Evolutionary conservation across 2,329 filamentous ascomycete species (phyloP).

Genomic region (Aspergillus sp.): DNA sequence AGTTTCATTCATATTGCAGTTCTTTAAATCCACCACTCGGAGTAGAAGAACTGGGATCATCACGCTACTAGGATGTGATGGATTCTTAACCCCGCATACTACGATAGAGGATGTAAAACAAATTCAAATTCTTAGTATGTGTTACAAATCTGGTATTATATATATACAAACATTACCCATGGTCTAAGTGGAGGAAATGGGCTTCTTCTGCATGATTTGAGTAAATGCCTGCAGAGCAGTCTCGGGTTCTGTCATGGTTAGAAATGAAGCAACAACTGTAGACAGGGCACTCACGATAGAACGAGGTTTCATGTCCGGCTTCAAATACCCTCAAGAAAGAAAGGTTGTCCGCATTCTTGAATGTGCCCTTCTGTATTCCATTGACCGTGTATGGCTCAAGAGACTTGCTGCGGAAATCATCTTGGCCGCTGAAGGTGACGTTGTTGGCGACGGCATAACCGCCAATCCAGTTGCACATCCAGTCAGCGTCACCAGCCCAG

Average conservation of each 20-base stretch:
- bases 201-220: constrained; percentile 37
- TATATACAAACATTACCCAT: background rate
- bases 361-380: constrained; percentile 45
- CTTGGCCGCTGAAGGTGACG: constrained; percentile 38
- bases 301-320: constrained; percentile 48
- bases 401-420: constrained; percentile 36
- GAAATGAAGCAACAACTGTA: constrained; percentile 3
- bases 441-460: constrained; percentile 44
- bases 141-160: too few species aligned
- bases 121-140: too few species aligned
- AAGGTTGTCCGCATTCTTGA: constrained; percentile 48
- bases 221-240: constrained; percentile 44
- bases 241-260: constrained; percentile 30
- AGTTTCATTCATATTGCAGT: too few species aligned
- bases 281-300: constrained; percentile 42
- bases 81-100: too few species aligned
- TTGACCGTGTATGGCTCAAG: constrained; percentile 45
- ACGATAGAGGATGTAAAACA: too few species aligned
- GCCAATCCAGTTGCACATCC: constrained; percentile 57
- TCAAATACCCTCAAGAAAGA: constrained; percentile 47
- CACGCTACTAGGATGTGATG: too few species aligned
- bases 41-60: too few species aligned
- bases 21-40: too few species aligned
- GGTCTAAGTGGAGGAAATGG: constrained; percentile 14
- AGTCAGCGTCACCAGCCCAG: constrained; percentile 56